These are phyloP conservation scores for Candida sp. DNA, from an alignment of 1,139 yeast species.

Conservation along the genomic window DNA sequence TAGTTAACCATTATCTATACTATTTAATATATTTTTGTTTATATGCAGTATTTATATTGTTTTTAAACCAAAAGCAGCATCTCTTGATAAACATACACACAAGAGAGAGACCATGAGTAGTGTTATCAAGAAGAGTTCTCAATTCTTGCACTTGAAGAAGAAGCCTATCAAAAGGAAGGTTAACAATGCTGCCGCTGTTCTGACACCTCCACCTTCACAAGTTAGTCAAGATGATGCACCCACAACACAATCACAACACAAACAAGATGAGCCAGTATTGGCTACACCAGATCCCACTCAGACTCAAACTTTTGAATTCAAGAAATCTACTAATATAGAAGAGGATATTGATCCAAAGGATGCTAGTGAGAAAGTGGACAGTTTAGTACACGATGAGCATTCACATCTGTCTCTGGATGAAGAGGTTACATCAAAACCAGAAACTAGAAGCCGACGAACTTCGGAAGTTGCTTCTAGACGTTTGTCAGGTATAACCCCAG, in stretches of 20 bases:
- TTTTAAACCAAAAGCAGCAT: no score
- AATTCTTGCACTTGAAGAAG: conserved; percentile 35
- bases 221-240: conserved; percentile 12
- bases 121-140: conserved; percentile 42
- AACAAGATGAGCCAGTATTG: background rate
- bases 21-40: no score
- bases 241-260: background rate
- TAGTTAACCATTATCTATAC: no score
- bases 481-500: conserved; percentile 33
- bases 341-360: conserved; percentile 34
- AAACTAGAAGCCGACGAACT: conserved; percentile 20
- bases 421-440: conserved; percentile 31
- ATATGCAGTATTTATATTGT: no score
- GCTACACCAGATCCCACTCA: conserved; percentile 10
- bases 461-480: conserved; percentile 30
- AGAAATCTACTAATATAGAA: conserved; percentile 6
- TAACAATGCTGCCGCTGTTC: conserved; percentile 7
- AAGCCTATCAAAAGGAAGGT: conserved; percentile 17
- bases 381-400: conserved; percentile 10
- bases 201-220: conserved; percentile 28
- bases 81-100: no score
- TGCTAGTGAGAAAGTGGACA: conserved; percentile 7
- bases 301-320: conserved; percentile 6
- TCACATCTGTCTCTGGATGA: conserved; percentile 15
- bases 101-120: conserved; percentile 38